Base-by-base conservation (phyloP, 345 rosid species). In the Tarenaya hassleriana region DNA sequence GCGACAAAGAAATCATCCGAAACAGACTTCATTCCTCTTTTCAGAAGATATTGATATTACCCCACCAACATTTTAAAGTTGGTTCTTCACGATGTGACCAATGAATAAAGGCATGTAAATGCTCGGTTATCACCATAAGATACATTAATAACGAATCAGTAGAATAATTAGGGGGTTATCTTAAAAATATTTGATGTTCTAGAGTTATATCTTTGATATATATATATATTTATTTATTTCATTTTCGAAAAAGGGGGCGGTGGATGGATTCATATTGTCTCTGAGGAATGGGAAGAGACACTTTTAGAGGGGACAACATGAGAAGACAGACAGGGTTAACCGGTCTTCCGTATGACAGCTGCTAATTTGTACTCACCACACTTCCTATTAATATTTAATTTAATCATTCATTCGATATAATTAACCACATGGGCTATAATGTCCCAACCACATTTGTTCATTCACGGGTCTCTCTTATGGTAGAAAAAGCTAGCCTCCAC, bases 301-400 rank as follows among this genome's bases (percentile, higher is more conserved):
- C 70, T 65, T n/a, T 54, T 47, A 12, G 67, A 70, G 72, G 83
- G 68, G 83, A 77, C 83, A 77, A 71, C 57, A 38, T 50, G 79
- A 65, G 73, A 68, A 66, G 61, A 67, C 67, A 62, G 50, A 3
- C 44, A 32, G 18, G 48, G 21, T 34, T 60, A 72, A 61, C 78
- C 47, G 47, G 52, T 58, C 73, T 54, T 77, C 62, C 62, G 10
- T 55, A 52, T 61, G 79, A 72, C 70, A 64, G 73, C 74, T 69
- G 50, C 17, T 54, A 38, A 38, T 60, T 60, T 52, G 56, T 50
- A 61, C 56, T 18, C 6, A 5, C 5, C 29, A 24, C 29, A 24
- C 5, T 24, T 24, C 29, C 15, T 53, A 33, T 8, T 44, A 13
- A 42, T 42, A 3, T 9, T 13, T 32, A 17, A 18, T 18, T 16